Evolutionary conservation across 768 basidiomycete genomes (phyloP), one percentile per base, ranked within the genome.

Genomic region (Boletus vermiculosoides): DNA sequence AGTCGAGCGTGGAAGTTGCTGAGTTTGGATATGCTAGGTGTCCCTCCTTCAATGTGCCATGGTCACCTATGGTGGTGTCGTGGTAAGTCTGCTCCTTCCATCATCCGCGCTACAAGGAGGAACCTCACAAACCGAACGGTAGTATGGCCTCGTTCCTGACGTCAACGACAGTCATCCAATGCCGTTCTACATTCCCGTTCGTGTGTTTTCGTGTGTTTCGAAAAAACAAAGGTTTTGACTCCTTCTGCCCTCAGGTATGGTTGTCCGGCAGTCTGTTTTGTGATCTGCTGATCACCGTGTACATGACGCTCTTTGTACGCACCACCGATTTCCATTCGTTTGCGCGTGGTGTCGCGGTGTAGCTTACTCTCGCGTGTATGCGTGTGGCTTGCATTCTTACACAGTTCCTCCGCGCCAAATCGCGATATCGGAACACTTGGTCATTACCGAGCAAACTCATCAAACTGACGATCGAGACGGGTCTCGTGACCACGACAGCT

Each of bases 91-190:
- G 11, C 33, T 30, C 16, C 2, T 7, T 5, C 15, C 16, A n/a
- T 52, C 12, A 36, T 30, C 31, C 6, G 16, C 8, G n/a, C 23
- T 33, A 23, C 20, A 30, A 4, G 28, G 10, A 12, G 41, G 5
- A 18, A 40, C 10, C 28, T 46, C 45, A 30, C 18, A 5, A 7
- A n/a, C 5, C 13, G 31, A 45, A 28, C 13, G 13, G 7, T 36
- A 62, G 52, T 62, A 46, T 23, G 52, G 56, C 20, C 61, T 54
- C 33, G 28, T 63, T 16, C 52, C 61, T 9, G 60, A 62, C 20
- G 2, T 45, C 11, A 10, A 58, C 1, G 18, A 9, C 4, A 37
- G 20, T 22, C 20, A 30, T 22, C 52, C 45, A 16, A 41, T 61
- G 54, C 45, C 45, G 28, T 63, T 55, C 31, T 58, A 58, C 25